Conservation (phyloP, 768 basidiomycete genomes). For the Pisolithus sp. region DNA sequence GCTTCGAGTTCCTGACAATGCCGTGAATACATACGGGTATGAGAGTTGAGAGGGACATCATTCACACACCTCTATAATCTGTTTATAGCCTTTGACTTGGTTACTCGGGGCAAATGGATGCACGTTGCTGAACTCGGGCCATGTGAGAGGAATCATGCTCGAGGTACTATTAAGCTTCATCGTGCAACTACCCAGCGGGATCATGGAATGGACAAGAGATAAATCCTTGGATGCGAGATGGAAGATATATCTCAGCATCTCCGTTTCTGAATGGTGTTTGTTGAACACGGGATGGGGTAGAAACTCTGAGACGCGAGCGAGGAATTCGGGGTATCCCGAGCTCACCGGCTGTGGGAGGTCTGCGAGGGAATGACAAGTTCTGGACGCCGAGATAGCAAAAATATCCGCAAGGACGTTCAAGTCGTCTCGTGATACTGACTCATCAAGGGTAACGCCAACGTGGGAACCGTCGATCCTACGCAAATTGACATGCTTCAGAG, state of each 20-base stretch:
- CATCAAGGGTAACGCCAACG: conserved; percentile 90
- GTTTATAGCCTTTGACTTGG: conserved; percentile 83
- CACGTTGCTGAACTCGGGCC: conserved; percentile 84
- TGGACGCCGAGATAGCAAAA: conserved; percentile 63
- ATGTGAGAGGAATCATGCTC: conserved; percentile 94
- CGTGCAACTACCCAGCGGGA: conserved; percentile 90
- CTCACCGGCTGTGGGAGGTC: conserved; percentile 38
- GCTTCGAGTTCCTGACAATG: conserved; percentile 74
- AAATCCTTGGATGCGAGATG: conserved; percentile 93
- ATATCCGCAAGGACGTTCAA: conserved; percentile 73
- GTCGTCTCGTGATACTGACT: conserved; percentile 75
- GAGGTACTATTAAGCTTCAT: conserved; percentile 99
- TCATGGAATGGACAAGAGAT: conserved; percentile 93
- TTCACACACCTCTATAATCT: conserved; percentile 62
- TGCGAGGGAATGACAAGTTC: conserved; percentile 39
- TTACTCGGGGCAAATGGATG: conserved; percentile 91
- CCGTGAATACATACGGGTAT: conserved; percentile 2
- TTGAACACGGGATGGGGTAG: conserved; percentile 91
- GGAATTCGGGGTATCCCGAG: conserved; percentile 43
- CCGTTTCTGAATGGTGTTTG: conserved; percentile 95
- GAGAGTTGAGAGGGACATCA: background rate
- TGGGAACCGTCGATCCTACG: conserved; percentile 65
- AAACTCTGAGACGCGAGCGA: conserved; percentile 61
- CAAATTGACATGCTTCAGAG: conserved; percentile 71
- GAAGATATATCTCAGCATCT: conserved; percentile 96